Evolutionary conservation across 106 monocot species (phyloP).

Genomic region (Triglochin maritima): DNA sequence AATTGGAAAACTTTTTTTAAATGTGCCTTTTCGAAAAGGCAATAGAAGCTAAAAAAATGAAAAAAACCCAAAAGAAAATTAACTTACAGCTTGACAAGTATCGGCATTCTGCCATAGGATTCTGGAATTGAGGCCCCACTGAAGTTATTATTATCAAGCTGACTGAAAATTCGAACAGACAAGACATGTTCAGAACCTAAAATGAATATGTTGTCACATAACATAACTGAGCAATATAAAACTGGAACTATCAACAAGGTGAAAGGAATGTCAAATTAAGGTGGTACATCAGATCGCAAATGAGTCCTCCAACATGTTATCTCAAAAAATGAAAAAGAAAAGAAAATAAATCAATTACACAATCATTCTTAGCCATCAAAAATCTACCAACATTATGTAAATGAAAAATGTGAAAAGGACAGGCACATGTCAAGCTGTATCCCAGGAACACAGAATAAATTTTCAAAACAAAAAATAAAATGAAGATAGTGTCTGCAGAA

Average conservation of each 20-base stretch:
- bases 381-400: too few species aligned
- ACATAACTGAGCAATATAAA: neutral
- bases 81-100: slow-evolving; percentile 71
- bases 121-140: slow-evolving; percentile 58
- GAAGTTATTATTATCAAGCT: slow-evolving; percentile 89
- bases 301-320: too few species aligned
- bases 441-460: too few species aligned
- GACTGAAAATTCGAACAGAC: slow-evolving; percentile 33
- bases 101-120: slow-evolving; percentile 41
- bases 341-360: too few species aligned
- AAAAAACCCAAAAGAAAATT: neutral
- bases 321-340: too few species aligned
- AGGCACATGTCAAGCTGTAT: too few species aligned
- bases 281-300: too few species aligned
- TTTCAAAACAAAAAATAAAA: neutral
- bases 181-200: slow-evolving; percentile 1
- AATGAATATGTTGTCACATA: neutral
- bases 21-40: neutral
- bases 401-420: too few species aligned
- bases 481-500: neutral
- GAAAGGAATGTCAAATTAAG: too few species aligned
- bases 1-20: too few species aligned
- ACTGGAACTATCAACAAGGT: too few species aligned
- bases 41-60: neutral
- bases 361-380: too few species aligned